Base-by-base conservation (phyloP, 495 filamentous ascomycete species). In the Hypoxylon trugodes region DNA sequence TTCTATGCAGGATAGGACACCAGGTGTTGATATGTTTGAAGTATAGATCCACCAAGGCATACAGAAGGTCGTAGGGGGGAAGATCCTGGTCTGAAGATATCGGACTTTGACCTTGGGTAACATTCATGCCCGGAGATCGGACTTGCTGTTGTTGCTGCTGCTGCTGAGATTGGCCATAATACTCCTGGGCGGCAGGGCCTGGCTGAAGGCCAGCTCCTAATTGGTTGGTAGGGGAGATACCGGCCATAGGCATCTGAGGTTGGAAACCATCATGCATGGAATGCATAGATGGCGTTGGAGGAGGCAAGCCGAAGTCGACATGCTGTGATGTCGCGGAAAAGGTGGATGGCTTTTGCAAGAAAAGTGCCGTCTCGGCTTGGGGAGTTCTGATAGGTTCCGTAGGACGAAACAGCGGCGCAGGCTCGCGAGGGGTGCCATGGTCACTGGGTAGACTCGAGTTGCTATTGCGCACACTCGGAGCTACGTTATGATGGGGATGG, bases 11-110 rank as follows among this genome's bases (percentile, higher is more conserved):
- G 16, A 96, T 94, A 0, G 92, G 92, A 75, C 90, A 96, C 88
- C 91, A 96, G 0, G 90, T 89, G 70, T 96, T 93, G 70, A 96
- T 86, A 61, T 95, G 90, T 64, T 94, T 90, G 73, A 96, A 96
- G 73, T 93, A 96, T 2, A 96, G 79, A 68, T 96, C 90, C 5
- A 90, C 89, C 19, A 96, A 76, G 1, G 89, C 86, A 61, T 91
- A 95, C 5, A 96, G 74, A 15, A 96, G 72, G 73, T 94, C 90
- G 58, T 96, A 93, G 4, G 92, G 91, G 1, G 92, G 92, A 13
- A 96, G 83, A 57, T 92, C 90, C 43, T 90, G 81, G 62, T 93
- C 90, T 4, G 86, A 69, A 6, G 82, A 47, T 43, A 76, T 77
- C 69, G 71, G 82, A 13, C 64, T 58, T 57, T 71, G 70, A 13